These are phyloP conservation scores for Teratosphaeria viscida DNA, from an alignment of 2,329 filamentous ascomycete species.

Conservation along the genomic window DNA sequence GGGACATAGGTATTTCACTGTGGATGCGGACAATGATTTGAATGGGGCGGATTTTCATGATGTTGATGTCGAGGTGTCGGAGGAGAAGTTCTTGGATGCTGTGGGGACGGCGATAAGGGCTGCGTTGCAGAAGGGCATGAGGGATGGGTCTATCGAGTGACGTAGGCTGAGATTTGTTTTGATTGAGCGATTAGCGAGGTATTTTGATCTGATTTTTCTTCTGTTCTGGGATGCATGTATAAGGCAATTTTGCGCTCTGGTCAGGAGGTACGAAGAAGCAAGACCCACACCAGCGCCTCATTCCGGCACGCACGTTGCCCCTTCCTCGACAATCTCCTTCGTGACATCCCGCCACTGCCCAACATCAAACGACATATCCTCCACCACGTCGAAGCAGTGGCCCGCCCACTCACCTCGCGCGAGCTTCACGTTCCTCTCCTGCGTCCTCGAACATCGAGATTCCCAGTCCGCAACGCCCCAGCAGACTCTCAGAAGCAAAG, in stretches of 20 bases:
- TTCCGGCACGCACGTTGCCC: neutral
- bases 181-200: neutral
- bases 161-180: neutral
- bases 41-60: neutral
- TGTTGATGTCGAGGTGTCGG: neutral
- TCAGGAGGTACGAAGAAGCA: neutral
- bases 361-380: neutral
- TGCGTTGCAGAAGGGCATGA: neutral
- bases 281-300: neutral
- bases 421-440: neutral
- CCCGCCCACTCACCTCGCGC: constrained; percentile 4
- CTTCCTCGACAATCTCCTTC: neutral
- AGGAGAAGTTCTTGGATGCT: neutral
- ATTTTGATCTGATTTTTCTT: neutral
- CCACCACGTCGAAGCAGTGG: constrained; percentile 5
- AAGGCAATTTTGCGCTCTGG: neutral
- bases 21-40: neutral
- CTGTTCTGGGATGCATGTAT: neutral
- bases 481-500: neutral
- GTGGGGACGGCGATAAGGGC: neutral
- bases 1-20: neutral
- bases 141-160: neutral
- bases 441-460: neutral
- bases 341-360: neutral
- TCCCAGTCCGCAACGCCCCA: neutral